Evolutionary conservation across 2,329 filamentous ascomycete species (phyloP).

Genomic region (Aciculosporium take): DNA sequence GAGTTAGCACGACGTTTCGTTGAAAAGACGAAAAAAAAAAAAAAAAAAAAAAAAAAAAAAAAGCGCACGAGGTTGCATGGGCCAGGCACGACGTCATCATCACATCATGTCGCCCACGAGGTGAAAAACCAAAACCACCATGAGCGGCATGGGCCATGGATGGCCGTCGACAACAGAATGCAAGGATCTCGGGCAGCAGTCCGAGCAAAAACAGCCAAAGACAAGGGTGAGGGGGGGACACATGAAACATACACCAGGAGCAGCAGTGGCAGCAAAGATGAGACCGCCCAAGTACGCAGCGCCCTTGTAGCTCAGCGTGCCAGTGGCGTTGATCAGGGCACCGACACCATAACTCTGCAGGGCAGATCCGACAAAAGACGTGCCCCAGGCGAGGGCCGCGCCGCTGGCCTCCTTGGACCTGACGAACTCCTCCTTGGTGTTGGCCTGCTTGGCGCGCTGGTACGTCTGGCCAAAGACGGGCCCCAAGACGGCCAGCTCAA

Average conservation of each 20-base stretch:
- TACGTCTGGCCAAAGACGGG: conserved; percentile 92
- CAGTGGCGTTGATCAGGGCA: conserved; percentile 85
- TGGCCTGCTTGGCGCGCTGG: conserved; percentile 77
- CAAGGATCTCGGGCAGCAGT: not conserved
- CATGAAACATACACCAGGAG: conserved; percentile 53
- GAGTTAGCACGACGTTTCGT: not conserved
- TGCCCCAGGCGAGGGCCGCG: conserved; percentile 80
- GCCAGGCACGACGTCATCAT: not conserved
- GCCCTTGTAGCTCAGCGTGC: conserved; percentile 91
- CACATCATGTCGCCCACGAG: not conserved
- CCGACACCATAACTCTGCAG: conserved; percentile 82
- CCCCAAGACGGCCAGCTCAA: conserved; percentile 73
- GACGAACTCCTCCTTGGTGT: conserved; percentile 94
- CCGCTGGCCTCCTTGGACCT: conserved; percentile 83
- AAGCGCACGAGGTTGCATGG: not conserved
- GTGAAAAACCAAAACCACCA: not conserved
- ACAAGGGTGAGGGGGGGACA: not conserved
- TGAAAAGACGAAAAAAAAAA: not conserved
- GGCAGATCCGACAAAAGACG: conserved; percentile 75
- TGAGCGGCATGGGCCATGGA: not conserved
- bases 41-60: not conserved
- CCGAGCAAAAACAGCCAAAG: not conserved
- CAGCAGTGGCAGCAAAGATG: conserved; percentile 83
- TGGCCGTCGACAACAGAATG: not conserved
- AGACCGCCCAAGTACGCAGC: conserved; percentile 83